Evolutionary conservation across 352 stramenopile genomes (phyloP), one percentile per base, ranked within the genome.

Genomic region (Globisporangium acanthophoron): DNA sequence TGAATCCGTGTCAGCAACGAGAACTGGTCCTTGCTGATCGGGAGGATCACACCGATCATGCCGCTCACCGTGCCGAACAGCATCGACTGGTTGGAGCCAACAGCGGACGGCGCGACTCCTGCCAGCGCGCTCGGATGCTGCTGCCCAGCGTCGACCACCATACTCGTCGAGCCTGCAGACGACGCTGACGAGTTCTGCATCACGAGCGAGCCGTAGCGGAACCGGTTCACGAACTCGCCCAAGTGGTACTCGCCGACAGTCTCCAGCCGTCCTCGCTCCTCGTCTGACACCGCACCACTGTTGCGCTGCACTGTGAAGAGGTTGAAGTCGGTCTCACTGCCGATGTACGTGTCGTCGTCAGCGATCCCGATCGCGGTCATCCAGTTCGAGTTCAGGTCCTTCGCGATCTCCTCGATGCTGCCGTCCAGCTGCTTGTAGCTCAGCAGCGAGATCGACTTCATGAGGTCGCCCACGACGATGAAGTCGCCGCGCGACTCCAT

Each of bases 351-450:
- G 64, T 98, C 90, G 47, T 98, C 88, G 40, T 97, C 94, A 3
- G 98, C 59, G 65, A 98, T 98, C 40, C 86, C 88, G 20, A 98
- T 77, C 18, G 92, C 90, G 12, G 94, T 98, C 68, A 97, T 98
- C 90, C 95, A 98, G 67, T 98, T 98, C 8, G 90, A 90, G 67
- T 98, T 98, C 62, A 98, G 89, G 67, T 99, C 96, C 59, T 97
- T 87, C 3, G 94, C 94, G 59, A 98, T 89, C 68, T 98, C 94
- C 73, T 98, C 93, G n/a, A 98, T 90, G 24, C 70, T 91, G 3
- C 85, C 85, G 54, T 94, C 88, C 29, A 91, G 62, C 46, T 93
- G 85, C 69, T 97, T 96, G 80, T 98, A 98, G 64, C 94, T 94
- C 31, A 98, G 67, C 24, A 99, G 65, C 31, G 90, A 97, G 53